Evolutionary conservation across 2,329 filamentous ascomycete species (phyloP).

Genomic region (Cercospora berteroae): DNA sequence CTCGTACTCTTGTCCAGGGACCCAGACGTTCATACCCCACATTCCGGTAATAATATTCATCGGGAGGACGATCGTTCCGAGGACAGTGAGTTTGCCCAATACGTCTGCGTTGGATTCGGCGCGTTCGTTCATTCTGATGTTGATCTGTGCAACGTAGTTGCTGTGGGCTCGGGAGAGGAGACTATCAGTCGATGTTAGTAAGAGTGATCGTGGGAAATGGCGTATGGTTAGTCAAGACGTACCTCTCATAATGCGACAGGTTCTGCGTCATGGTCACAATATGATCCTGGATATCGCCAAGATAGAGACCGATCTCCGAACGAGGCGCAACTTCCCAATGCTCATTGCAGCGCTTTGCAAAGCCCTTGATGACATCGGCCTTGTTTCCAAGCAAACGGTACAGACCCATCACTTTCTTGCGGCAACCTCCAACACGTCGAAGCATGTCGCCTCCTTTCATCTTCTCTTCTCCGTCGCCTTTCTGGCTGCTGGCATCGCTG

Average conservation of each 20-base stretch:
- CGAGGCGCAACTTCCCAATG: slow-evolving; percentile 94
- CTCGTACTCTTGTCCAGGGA: slow-evolving; percentile 74
- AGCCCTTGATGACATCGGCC: slow-evolving; percentile 98
- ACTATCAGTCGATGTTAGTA: slow-evolving; percentile 47
- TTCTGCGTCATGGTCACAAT: slow-evolving; percentile 99
- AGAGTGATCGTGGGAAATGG: neutral
- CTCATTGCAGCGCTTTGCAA: slow-evolving; percentile 97
- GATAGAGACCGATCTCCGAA: slow-evolving; percentile 93
- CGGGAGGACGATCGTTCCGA: slow-evolving; percentile 93
- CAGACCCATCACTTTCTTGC: slow-evolving; percentile 95
- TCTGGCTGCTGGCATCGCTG: slow-evolving; percentile 34
- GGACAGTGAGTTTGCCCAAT: slow-evolving; percentile 87
- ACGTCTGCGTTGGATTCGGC: slow-evolving; percentile 95
- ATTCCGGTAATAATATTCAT: slow-evolving; percentile 99
- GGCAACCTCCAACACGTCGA: slow-evolving; percentile 83
- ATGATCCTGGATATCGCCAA: slow-evolving; percentile 98
- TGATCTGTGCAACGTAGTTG: slow-evolving; percentile 99
- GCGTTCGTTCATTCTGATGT: slow-evolving; percentile 97
- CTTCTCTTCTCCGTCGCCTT: slow-evolving; percentile 40
- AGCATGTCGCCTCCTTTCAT: slow-evolving; percentile 74
- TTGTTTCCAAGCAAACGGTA: slow-evolving; percentile 94
- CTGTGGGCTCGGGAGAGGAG: slow-evolving; percentile 87
- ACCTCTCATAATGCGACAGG: slow-evolving; percentile 94
- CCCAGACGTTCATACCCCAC: slow-evolving; percentile 90
- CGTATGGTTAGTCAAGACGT: slow-evolving; percentile 39